Conservation (phyloP, 306 rosid species). For the Quercus gilva region DNA sequence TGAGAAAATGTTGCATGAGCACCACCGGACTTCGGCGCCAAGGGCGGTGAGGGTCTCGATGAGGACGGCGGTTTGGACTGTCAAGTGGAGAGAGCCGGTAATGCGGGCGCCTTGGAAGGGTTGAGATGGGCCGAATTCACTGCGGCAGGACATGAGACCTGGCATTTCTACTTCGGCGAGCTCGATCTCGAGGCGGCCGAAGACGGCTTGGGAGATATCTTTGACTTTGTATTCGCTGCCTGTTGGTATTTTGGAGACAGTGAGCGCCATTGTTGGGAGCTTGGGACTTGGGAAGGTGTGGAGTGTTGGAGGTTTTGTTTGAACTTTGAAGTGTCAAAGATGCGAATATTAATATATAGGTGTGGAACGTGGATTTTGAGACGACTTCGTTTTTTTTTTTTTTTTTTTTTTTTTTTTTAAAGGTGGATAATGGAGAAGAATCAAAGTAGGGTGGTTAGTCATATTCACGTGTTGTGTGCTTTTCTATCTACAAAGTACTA, state of each 20-base stretch:
- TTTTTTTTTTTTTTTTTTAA: no score
- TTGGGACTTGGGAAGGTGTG: no score
- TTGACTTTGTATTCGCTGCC: constrained; percentile 95
- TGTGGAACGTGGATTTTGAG: no score
- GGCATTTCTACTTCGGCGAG: constrained; percentile 99
- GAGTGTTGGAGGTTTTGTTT: no score
- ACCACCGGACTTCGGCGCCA: constrained; percentile 97
- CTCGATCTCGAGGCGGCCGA: constrained; percentile 78
- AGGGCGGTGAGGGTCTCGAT: constrained; percentile 93
- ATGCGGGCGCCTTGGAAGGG: constrained; percentile 82
- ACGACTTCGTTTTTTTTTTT: no score
- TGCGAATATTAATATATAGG: no score
- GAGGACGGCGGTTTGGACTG: constrained; percentile 92
- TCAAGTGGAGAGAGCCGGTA: constrained; percentile 99
- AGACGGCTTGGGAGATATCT: constrained; percentile 91
- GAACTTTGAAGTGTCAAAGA: no score
- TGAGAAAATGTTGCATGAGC: constrained; percentile 94
- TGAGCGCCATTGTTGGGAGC: no score
- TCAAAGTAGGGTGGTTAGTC: no score
- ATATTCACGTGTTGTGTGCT: no score
- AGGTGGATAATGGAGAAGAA: no score
- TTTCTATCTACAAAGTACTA: no score
- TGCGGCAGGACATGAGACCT: constrained; percentile 59
- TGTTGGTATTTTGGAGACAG: constrained; percentile 34
- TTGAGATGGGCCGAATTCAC: constrained; percentile 66